phyloP scores from a whole-genome alignment of 1,284 basidiomycete genomes.

The Leccinum fuscescens region DNA sequence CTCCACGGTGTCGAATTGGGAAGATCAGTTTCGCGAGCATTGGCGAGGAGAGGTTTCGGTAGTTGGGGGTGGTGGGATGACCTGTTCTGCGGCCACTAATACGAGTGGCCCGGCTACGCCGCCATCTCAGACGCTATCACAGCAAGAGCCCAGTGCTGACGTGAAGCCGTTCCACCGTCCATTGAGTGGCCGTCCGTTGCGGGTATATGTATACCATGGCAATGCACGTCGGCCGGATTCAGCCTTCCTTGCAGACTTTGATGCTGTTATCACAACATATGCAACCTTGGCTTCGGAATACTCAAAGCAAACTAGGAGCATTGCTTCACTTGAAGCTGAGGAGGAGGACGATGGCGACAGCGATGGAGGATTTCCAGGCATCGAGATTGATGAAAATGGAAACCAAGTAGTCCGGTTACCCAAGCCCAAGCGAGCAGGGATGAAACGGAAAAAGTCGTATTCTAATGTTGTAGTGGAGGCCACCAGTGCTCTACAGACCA shows the following conservation, averaged over 20 bases:
- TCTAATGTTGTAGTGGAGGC: constrained; percentile 53
- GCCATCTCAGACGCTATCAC: constrained; percentile 30
- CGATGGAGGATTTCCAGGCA: constrained; percentile 53
- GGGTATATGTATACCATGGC: constrained; percentile 96
- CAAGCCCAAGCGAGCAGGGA: constrained; percentile 58
- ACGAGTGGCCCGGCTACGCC: constrained; percentile 19
- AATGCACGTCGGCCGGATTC: constrained; percentile 85
- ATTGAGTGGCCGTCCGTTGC: constrained; percentile 56
- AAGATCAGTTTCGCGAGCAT: constrained; percentile 96
- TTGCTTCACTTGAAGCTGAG: constrained; percentile 53
- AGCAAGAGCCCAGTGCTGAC: constrained; percentile 38
- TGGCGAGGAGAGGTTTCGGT: constrained; percentile 84
- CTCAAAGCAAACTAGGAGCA: constrained; percentile 80
- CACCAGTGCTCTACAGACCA: constrained; percentile 87
- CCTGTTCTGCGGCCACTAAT: constrained; percentile 33
- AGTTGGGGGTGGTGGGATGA: constrained; percentile 64
- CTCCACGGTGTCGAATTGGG: constrained; percentile 98
- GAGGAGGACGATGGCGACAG: constrained; percentile 72
- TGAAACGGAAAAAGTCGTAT: constrained; percentile 69
- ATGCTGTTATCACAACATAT: constrained; percentile 97
- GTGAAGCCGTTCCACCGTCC: constrained; percentile 36
- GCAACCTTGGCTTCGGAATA: constrained; percentile 94
- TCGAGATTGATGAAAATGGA: constrained; percentile 70
- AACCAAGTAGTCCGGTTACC: constrained; percentile 54
- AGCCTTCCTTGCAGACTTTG: constrained; percentile 85